Evolutionary conservation across 1,139 yeast genomes (phyloP).

Genomic region (Tardiomyces depauwii): DNA sequence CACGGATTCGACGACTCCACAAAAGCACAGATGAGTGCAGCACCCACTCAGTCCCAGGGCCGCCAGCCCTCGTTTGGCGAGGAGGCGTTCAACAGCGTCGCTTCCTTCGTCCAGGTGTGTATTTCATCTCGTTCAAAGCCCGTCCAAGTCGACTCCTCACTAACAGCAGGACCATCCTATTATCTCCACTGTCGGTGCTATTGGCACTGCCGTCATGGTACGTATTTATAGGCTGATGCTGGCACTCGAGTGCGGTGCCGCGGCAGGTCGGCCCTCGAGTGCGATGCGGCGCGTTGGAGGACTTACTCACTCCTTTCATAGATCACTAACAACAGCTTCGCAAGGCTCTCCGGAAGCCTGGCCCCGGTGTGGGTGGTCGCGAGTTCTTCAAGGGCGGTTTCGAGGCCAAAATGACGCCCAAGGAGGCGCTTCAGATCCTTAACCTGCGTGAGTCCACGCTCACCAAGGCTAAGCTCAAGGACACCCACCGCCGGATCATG

Average conservation of each 20-base stretch:
- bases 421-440: constrained; percentile 82
- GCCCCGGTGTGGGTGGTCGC: constrained; percentile 56
- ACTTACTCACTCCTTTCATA: not conserved
- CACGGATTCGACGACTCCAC: not conserved
- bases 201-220: constrained; percentile 36
- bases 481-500: constrained; percentile 88
- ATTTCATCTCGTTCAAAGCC: not conserved
- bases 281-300: no score
- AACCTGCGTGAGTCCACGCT: constrained; percentile 73
- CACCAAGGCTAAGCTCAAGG: constrained; percentile 71
- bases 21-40: not conserved
- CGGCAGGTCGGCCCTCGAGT: no score
- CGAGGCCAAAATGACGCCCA: constrained; percentile 79
- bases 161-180: constrained; percentile 50
- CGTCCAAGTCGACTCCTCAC: not conserved
- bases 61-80: constrained; percentile 39
- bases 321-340: constrained; percentile 4
- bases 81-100: constrained; percentile 43
- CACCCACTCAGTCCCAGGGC: not conserved
- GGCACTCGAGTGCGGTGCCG: no score
- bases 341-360: constrained; percentile 39
- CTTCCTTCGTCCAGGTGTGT: constrained; percentile 12
- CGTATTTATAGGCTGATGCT: no score
- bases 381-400: constrained; percentile 72
- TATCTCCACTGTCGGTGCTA: constrained; percentile 58